Conservation (phyloP, 2,329 filamentous ascomycete species). For the Claviceps pazoutovae region DNA sequence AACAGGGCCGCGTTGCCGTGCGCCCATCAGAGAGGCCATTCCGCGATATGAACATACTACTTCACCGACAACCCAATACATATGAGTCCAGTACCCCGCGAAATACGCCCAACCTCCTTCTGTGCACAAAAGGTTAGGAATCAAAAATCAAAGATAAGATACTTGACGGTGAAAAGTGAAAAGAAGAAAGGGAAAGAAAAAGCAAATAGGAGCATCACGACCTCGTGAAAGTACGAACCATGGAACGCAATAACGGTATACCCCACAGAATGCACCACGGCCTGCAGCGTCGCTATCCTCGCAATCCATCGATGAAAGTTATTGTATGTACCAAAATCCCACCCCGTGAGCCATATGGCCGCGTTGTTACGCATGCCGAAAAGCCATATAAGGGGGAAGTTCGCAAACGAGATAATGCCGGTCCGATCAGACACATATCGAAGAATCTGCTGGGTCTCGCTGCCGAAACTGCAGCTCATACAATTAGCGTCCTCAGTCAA, state of each 20-base stretch:
- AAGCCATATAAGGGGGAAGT: conserved; percentile 50
- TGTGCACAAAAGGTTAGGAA: conserved; percentile 5
- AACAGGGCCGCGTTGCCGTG: not conserved
- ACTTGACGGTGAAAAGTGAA: too few relatives aligned
- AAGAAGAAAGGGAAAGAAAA: not conserved
- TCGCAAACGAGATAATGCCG: conserved; percentile 48
- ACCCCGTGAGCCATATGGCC: conserved; percentile 52
- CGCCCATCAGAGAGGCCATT: not conserved
- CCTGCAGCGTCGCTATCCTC: conserved; percentile 45
- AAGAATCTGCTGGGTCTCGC: conserved; percentile 20
- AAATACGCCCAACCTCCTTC: conserved; percentile 26
- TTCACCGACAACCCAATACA: conserved; percentile 37
- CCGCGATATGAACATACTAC: conserved; percentile 17
- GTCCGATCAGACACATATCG: conserved; percentile 50
- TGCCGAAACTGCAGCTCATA: conserved; percentile 18
- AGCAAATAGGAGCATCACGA: not conserved
- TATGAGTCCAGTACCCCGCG: conserved; percentile 22
- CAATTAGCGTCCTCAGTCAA: not conserved
- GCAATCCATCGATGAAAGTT: conserved; percentile 56
- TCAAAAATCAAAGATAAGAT: not conserved
- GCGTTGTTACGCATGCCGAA: conserved; percentile 55
- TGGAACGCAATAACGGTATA: conserved; percentile 35
- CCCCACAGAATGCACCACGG: conserved; percentile 46
- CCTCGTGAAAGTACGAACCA: conserved; percentile 12
- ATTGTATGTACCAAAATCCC: conserved; percentile 53